Percentiles rank a stretch among this genome's conserved stretches.
Evolutionary conservation across 2,329 filamentous ascomycete genomes (phyloP).

Genomic region (Colletotrichum truncatum): DNA sequence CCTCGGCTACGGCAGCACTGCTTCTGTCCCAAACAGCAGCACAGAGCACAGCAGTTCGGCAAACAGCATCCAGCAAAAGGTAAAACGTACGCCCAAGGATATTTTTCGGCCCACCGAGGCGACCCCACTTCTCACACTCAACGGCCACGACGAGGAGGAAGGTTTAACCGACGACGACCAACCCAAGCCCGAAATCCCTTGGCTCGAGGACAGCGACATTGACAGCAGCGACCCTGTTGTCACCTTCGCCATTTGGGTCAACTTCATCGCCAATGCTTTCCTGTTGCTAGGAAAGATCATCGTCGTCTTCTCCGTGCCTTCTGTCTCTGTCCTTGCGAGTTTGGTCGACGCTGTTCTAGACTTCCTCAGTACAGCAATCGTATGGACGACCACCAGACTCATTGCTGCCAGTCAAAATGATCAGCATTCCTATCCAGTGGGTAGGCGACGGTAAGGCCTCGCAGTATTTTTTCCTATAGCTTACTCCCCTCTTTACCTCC

Average conservation of each 20-base stretch:
- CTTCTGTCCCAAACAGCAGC: constrained; percentile 27
- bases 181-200: constrained; percentile 69
- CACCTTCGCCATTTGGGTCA: constrained; percentile 87
- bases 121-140: constrained; percentile 68
- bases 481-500: background rate
- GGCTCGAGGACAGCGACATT: constrained; percentile 75
- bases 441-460: constrained; percentile 66
- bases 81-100: constrained; percentile 85
- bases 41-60: constrained; percentile 28
- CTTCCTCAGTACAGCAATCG: constrained; percentile 83
- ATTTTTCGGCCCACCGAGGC: constrained; percentile 82
- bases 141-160: constrained; percentile 51
- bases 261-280: constrained; percentile 79
- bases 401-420: constrained; percentile 74
- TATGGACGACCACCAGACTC: constrained; percentile 80
- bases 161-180: constrained; percentile 40
- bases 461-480: background rate
- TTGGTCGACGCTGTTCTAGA: constrained; percentile 83
- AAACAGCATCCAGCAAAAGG: constrained; percentile 52
- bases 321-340: constrained; percentile 82
- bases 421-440: constrained; percentile 81
- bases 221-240: constrained; percentile 81
- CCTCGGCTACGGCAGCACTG: constrained; percentile 31
- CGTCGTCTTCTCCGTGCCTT: constrained; percentile 81
- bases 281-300: constrained; percentile 80